Conservation (phyloP, 2,329 filamentous ascomycete species). For the Aspergillus versicolor region DNA sequence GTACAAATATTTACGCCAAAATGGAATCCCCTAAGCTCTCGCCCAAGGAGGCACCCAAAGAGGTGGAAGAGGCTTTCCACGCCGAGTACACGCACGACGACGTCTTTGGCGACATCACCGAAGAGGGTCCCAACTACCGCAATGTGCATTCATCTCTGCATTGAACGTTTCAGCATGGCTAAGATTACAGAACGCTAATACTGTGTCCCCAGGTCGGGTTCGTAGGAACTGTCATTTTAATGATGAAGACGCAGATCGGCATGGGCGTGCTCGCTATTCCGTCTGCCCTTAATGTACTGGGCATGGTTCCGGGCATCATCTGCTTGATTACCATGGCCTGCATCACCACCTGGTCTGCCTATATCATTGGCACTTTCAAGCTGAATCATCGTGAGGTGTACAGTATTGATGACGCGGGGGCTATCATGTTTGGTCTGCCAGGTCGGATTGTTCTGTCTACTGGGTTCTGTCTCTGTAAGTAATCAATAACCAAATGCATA, state of each 20-base stretch:
- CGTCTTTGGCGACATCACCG: conserved; percentile 6
- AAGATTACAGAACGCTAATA: background rate
- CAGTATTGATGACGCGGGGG: conserved; percentile 57
- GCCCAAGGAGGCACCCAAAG: too few relatives aligned
- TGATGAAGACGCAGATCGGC: conserved; percentile 49
- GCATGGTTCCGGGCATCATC: conserved; percentile 50
- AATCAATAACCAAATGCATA: too few relatives aligned
- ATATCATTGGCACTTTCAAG: conserved; percentile 52
- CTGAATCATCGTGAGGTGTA: conserved; percentile 55
- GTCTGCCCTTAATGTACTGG: conserved; percentile 44
- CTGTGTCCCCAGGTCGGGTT: conserved; percentile 36
- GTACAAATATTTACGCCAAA: too few relatives aligned
- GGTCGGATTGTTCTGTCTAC: conserved; percentile 50
- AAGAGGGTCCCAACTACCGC: conserved; percentile 5
- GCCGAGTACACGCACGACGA: background rate
- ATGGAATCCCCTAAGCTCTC: too few relatives aligned
- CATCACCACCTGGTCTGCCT: conserved; percentile 51
- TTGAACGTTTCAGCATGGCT: too few relatives aligned
- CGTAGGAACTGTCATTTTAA: conserved; percentile 43
- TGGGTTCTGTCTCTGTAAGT: background rate
- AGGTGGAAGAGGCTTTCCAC: too few relatives aligned
- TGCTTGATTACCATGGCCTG: conserved; percentile 39
- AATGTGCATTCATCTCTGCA: background rate
- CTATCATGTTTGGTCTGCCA: conserved; percentile 53
- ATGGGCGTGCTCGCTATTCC: conserved; percentile 52